Conservation (phyloP, 78 protist species). For the Anaeramoeba ignava region DNA sequence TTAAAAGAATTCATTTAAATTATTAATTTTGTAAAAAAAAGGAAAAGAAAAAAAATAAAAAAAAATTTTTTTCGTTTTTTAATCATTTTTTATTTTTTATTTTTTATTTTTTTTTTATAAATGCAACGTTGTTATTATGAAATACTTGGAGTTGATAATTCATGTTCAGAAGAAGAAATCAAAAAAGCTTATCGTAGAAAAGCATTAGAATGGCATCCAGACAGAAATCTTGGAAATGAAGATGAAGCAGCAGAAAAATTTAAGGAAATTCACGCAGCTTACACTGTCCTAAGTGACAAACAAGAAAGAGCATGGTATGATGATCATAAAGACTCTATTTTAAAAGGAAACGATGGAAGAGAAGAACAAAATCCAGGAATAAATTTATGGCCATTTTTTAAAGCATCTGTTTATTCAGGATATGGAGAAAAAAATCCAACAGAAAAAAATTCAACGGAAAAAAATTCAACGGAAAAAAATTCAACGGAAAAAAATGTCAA, state of each 20-base stretch:
- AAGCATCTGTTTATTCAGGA: not conserved
- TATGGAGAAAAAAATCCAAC: not conserved
- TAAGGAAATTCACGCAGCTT: not conserved
- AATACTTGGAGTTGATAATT: not conserved
- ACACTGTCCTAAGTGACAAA: not conserved
- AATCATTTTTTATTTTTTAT: no score
- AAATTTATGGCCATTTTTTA: not conserved
- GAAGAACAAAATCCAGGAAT: not conserved
- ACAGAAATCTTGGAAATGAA: not conserved
- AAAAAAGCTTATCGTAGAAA: not conserved
- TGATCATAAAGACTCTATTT: not conserved
- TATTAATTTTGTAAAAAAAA: no score
- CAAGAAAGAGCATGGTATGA: not conserved
- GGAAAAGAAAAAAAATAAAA: no score
- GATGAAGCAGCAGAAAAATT: not conserved
- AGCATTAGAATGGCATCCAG: not conserved
- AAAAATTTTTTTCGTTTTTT: no score
- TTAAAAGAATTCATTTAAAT: no score
- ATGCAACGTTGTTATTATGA: not conserved
- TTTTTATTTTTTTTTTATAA: no score
- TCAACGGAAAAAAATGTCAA: no score
- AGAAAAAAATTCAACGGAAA: no score
- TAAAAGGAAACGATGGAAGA: not conserved
- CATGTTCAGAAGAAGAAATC: not conserved
- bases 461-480: no score